Base-by-base conservation (phyloP, 768 basidiomycete species). In the Auricularia cornea region DNA sequence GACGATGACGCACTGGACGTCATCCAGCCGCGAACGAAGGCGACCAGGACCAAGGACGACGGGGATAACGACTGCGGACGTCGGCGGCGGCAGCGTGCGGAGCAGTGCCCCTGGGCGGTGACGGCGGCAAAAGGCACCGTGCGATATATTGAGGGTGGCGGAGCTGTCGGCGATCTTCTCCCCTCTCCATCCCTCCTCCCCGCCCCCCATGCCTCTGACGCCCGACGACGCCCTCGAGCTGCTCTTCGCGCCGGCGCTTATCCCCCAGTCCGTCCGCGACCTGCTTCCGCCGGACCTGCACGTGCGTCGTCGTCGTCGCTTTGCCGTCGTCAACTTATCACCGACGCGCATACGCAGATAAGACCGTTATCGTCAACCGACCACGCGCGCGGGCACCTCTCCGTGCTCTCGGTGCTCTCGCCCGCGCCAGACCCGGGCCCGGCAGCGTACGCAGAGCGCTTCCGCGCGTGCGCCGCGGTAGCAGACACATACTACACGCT, bases 291-390 rank as follows among this genome's bases (percentile, higher is more conserved):
- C 79, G 8, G 88, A 85, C 64, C 78, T 91, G 28, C 88, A 90
- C 71, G 89, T 91, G 71, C 65, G 81, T 76, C 67, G 3, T 0
- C 60, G 3, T 63, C 61, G 8, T 35, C 35, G 8, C 35, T 35
- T 3, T 2, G 35, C 14, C 3, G 35, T 35, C 93, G 97, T n/a
- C n/a, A n/a, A 81, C n/a, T 97, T 8, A 35, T 14, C 35, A 14
- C 35, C 35, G 35, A n/a, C n/a, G n/a, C n/a, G n/a, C n/a, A n/a
- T n/a, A n/a, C 35, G 35, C 35, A 38, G 35, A 38, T 38, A 38
- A 8, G 35, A 59, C 97, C 97, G 0, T 81, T 99, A 23, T 85
- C 93, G 0, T 85, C 86, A 28, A 86, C 89, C 5, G 97, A 99
- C 79, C 84, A 94, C 76, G 70, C 70, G 4, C 85, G 93, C 35